Conservation (phyloP, 352 stramenopile genomes). For the Discostella stelligera region DNA sequence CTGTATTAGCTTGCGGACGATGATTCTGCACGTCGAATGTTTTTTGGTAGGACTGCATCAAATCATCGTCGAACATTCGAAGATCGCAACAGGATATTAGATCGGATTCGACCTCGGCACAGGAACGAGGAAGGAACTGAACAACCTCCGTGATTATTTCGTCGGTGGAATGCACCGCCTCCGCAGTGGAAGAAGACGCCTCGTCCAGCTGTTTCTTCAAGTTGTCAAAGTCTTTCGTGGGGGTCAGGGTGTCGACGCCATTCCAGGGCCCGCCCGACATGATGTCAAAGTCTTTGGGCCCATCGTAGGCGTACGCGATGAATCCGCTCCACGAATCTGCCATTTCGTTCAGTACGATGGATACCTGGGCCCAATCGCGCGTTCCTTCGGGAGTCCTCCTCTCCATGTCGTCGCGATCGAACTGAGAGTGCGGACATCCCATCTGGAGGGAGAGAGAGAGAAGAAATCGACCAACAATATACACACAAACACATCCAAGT, state of each 20-base stretch:
- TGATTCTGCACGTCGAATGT: neutral
- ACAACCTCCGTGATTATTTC: neutral
- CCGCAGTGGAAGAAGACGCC: neutral
- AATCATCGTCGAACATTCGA: slow-evolving; percentile 20
- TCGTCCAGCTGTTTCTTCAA: slow-evolving; percentile 29
- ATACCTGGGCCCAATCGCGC: slow-evolving; percentile 52
- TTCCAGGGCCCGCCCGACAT: slow-evolving; percentile 46
- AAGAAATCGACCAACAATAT: too few species aligned
- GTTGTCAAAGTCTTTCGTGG: slow-evolving; percentile 50
- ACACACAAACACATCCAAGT: too few species aligned
- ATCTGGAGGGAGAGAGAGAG: slow-evolving; percentile 16
- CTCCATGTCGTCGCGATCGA: slow-evolving; percentile 51
- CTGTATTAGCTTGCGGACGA: neutral
- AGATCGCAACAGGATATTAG: slow-evolving; percentile 22
- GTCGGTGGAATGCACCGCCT: neutral
- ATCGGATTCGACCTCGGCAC: slow-evolving; percentile 17
- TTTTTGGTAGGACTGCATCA: slow-evolving; percentile 22
- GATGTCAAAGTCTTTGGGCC: slow-evolving; percentile 48
- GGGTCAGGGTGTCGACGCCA: slow-evolving; percentile 28
- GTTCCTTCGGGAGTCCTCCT: slow-evolving; percentile 25
- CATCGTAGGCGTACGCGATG: slow-evolving; percentile 63
- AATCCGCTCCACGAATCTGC: slow-evolving; percentile 52
- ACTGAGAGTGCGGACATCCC: slow-evolving; percentile 53
- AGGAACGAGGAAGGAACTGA: slow-evolving; percentile 12
- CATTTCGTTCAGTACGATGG: slow-evolving; percentile 48